Evolutionary conservation across 1,284 basidiomycete species (phyloP).

Genomic region (Cryptococcus depauperatus): DNA sequence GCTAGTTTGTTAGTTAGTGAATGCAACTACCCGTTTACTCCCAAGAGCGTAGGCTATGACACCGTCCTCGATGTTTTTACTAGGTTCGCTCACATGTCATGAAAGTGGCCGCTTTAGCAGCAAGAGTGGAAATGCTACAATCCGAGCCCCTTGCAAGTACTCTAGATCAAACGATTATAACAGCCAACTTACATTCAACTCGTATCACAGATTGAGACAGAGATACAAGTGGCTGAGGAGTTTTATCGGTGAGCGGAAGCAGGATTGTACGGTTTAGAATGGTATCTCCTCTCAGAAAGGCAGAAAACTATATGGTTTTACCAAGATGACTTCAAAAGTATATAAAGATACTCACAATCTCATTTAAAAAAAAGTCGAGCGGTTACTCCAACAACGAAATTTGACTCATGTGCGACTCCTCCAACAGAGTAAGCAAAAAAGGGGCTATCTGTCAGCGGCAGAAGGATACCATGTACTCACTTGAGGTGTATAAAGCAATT

Average conservation of each 20-base stretch:
- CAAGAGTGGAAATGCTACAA: conserved; percentile 54
- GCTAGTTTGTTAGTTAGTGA: conserved; percentile 11
- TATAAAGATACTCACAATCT: conserved; percentile 52
- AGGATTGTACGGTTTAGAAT: conserved; percentile 56
- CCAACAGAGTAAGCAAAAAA: conserved; percentile 60
- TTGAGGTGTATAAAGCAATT: conserved; percentile 40
- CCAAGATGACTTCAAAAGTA: not conserved
- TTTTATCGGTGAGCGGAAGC: conserved; percentile 65
- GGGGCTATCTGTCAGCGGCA: conserved; percentile 23
- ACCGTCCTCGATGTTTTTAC: conserved; percentile 61
- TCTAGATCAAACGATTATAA: conserved; percentile 4
- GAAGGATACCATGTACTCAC: conserved; percentile 16
- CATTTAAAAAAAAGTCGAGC: conserved; percentile 82
- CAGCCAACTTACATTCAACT: conserved; percentile 56
- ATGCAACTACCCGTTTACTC: conserved; percentile 36
- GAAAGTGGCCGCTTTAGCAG: conserved; percentile 63
- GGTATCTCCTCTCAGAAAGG: conserved; percentile 67
- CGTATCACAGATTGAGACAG: conserved; percentile 75
- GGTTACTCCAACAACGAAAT: conserved; percentile 76
- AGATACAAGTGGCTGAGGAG: conserved; percentile 61
- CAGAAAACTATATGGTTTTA: conserved; percentile 58
- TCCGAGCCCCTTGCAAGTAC: conserved; percentile 64
- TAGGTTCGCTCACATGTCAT: conserved; percentile 66
- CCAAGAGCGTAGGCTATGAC: conserved; percentile 79
- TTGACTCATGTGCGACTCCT: conserved; percentile 67